phyloP scores from a whole-genome alignment of 192 early-diverging fungal genomes.

The Coemansia sp. region DNA sequence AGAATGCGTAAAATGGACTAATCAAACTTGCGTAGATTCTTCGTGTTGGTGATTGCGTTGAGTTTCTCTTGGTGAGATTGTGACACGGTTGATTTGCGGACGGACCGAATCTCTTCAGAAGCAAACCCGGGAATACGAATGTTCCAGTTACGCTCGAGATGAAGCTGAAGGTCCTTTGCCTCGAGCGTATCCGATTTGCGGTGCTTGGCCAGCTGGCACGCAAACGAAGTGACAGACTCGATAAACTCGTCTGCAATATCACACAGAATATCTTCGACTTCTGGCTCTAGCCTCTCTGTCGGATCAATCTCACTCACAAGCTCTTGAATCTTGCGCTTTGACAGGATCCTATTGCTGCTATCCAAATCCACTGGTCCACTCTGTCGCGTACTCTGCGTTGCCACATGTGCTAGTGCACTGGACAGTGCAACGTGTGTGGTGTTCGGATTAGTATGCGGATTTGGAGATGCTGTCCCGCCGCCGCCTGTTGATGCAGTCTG shows the following conservation, averaged over 20 bases:
- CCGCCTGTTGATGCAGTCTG: background rate
- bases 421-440: conserved; percentile 39
- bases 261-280: conserved; percentile 82
- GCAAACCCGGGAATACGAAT: conserved; percentile 87
- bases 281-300: conserved; percentile 71
- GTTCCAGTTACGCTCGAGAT: conserved; percentile 88
- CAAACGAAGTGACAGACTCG: conserved; percentile 78
- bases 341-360: conserved; percentile 55
- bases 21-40: conserved; percentile 40
- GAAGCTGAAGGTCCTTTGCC: conserved; percentile 84
- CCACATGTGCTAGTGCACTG: conserved; percentile 48
- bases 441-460: conserved; percentile 20
- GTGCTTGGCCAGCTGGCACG: conserved; percentile 81
- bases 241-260: conserved; percentile 88
- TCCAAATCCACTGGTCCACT: conserved; percentile 41
- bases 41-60: conserved; percentile 58
- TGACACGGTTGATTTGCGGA: conserved; percentile 67
- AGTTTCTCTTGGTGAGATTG: conserved; percentile 64
- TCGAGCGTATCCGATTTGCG: conserved; percentile 73
- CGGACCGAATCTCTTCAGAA: conserved; percentile 73
- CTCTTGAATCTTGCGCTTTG: conserved; percentile 81
- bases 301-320: conserved; percentile 83
- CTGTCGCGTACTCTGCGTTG: conserved; percentile 46
- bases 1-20: background rate
- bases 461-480: conserved; percentile 11